A percentile compares a stretch with the other conserved stretches of the same genome.
These are phyloP conservation scores for Xylaria sp. DNA, from an alignment of 2,329 filamentous ascomycete species.

Conservation along the genomic window DNA sequence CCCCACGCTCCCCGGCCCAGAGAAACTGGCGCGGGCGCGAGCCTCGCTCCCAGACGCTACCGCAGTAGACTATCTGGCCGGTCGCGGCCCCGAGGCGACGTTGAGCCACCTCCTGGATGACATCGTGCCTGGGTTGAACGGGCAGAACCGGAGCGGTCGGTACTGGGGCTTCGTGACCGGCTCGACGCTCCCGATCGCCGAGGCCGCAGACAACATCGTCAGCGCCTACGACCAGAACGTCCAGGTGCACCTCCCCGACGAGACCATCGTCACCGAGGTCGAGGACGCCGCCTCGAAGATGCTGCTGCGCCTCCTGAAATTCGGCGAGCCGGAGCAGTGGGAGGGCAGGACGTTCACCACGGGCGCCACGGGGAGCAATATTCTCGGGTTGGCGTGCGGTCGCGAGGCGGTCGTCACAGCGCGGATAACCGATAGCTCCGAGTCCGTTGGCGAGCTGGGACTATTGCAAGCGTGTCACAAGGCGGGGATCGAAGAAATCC, in stretches of 20 bases:
- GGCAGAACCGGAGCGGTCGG: constrained; percentile 65
- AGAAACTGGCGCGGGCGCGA: constrained; percentile 46
- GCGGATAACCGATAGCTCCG: constrained; percentile 40
- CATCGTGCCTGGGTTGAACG: constrained; percentile 67
- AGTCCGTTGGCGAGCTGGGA: constrained; percentile 71
- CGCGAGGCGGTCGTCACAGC: constrained; percentile 66
- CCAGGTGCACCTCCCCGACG: constrained; percentile 77
- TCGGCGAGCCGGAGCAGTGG: constrained; percentile 68
- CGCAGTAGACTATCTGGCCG: constrained; percentile 42
- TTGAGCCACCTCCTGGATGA: constrained; percentile 52
- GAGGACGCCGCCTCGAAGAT: constrained; percentile 75
- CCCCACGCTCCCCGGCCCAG: constrained; percentile 48
- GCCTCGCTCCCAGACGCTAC: constrained; percentile 46
- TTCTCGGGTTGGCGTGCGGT: constrained; percentile 72
- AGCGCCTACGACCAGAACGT: constrained; percentile 83
- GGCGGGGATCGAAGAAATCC: constrained; percentile 70
- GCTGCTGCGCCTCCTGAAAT: constrained; percentile 68
- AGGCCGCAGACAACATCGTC: constrained; percentile 84
- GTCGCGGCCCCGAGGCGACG: constrained; percentile 41
- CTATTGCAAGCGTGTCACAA: constrained; percentile 68
- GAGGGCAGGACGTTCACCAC: constrained; percentile 59
- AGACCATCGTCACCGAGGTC: constrained; percentile 76
- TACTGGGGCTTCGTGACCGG: constrained; percentile 94
- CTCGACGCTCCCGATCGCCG: constrained; percentile 76
- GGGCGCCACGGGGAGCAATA: constrained; percentile 77